A percentile compares a stretch with the other conserved stretches of the same genome.
Evolutionary conservation across 768 basidiomycete genomes (phyloP).

Genomic region (Pleurotus cornucopiae): DNA sequence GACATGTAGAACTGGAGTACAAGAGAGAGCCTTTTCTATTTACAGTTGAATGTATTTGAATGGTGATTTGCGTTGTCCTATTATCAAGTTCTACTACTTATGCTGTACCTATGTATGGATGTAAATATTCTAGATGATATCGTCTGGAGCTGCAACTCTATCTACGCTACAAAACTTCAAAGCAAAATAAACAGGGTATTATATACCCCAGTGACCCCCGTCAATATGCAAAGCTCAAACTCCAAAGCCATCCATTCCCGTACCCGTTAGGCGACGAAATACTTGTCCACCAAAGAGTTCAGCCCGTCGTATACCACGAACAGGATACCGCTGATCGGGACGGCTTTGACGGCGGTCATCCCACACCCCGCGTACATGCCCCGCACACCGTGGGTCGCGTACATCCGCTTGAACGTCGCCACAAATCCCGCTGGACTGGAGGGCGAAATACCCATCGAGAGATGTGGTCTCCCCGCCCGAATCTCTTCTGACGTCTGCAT

Average conservation of each 20-base stretch:
- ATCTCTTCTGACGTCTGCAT: slow-evolving; percentile 94
- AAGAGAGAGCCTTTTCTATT: no score
- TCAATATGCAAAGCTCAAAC: no score
- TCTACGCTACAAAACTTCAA: no score
- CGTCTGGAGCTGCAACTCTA: no score
- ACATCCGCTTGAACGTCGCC: slow-evolving; percentile 67
- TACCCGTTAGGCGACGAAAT: neutral
- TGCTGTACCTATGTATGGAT: no score
- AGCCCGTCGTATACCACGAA: slow-evolving; percentile 90
- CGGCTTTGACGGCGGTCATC: slow-evolving; percentile 78
- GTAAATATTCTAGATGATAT: no score
- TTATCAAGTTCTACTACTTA: no score
- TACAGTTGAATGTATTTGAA: no score
- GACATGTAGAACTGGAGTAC: neutral
- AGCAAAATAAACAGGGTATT: no score
- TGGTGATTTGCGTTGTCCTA: no score
- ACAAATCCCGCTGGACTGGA: slow-evolving; percentile 35
- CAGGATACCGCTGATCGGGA: slow-evolving; percentile 89
- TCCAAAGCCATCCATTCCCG: no score
- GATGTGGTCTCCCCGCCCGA: slow-evolving; percentile 34
- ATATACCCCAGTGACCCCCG: no score
- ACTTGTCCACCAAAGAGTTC: slow-evolving; percentile 33
- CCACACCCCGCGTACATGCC: slow-evolving; percentile 94
- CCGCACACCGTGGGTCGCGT: slow-evolving; percentile 65
- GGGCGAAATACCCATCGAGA: slow-evolving; percentile 11